A percentile compares a stretch with the other conserved stretches of the same genome.
Conservation (phyloP, 495 filamentous ascomycete species). For the Tetracladium setigerum region DNA sequence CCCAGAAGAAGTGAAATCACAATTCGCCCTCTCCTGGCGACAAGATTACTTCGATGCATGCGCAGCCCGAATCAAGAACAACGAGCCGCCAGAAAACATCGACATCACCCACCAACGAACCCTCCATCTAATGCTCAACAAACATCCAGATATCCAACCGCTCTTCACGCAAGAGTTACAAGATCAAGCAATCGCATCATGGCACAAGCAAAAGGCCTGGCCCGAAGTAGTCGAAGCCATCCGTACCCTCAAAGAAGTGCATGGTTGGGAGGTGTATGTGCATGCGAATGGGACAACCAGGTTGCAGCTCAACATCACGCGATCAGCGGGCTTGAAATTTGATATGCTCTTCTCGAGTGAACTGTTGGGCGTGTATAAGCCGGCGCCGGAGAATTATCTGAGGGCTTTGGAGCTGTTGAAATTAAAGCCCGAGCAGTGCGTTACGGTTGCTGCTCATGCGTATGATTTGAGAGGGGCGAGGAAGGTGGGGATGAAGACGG, state of each 20-base stretch:
- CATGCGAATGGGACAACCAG: conserved; percentile 49
- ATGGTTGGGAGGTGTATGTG: conserved; percentile 32
- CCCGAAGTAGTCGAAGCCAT: conserved; percentile 31
- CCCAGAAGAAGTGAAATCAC: conserved; percentile 22
- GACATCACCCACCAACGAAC: conserved; percentile 36
- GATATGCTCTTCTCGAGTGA: conserved; percentile 45
- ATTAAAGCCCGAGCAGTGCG: conserved; percentile 36
- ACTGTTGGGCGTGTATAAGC: conserved; percentile 41
- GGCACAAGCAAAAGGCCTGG: conserved; percentile 42
- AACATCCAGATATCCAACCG: conserved; percentile 16
- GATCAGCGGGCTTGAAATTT: conserved; percentile 40
- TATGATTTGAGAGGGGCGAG: conserved; percentile 43
- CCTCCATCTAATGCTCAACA: conserved; percentile 27
- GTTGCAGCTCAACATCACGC: conserved; percentile 42
- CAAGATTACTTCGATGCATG: conserved; percentile 38
- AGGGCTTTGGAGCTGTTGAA: conserved; percentile 37
- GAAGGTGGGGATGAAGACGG: conserved; percentile 36
- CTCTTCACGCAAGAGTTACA: conserved; percentile 14
- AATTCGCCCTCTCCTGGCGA: conserved; percentile 41
- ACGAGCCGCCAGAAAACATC: conserved; percentile 37
- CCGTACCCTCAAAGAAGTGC: conserved; percentile 11
- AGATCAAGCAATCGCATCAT: conserved; percentile 21
- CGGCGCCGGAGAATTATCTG: conserved; percentile 34
- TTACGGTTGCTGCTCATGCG: conserved; percentile 47
- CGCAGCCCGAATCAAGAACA: conserved; percentile 26